Conservation (phyloP, 2,329 filamentous ascomycete genomes). For the Colletotrichum aenigma region DNA sequence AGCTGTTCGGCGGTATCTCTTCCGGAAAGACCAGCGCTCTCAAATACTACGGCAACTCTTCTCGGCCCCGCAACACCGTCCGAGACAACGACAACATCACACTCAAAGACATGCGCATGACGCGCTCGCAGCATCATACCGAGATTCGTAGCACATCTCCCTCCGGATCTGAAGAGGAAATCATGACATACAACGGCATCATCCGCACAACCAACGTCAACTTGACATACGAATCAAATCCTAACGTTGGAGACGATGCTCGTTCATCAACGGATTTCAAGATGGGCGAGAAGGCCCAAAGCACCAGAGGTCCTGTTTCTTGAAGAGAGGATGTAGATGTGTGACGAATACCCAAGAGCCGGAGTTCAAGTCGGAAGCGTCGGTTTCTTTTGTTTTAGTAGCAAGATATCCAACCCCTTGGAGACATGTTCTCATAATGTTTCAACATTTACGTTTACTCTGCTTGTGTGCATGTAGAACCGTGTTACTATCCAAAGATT, state of each 20-base stretch:
- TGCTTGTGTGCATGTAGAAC: neutral
- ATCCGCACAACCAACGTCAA: slow-evolving; percentile 37
- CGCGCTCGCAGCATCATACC: slow-evolving; percentile 28
- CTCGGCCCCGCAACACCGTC: neutral
- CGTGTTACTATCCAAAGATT: rapidly evolving
- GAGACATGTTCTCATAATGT: neutral
- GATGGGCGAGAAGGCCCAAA: neutral
- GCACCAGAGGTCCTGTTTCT: neutral
- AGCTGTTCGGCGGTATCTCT: slow-evolving; percentile 28
- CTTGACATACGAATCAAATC: neutral
- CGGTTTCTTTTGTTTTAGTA: neutral
- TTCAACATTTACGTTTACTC: neutral
- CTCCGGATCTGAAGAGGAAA: slow-evolving; percentile 39
- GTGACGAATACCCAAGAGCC: neutral
- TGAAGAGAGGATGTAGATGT: neutral
- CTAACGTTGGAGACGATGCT: neutral
- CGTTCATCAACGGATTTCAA: neutral
- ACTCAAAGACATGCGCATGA: slow-evolving; percentile 29
- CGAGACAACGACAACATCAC: slow-evolving; percentile 9
- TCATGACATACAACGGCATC: slow-evolving; percentile 43
- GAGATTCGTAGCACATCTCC: slow-evolving; percentile 37
- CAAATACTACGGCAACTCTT: slow-evolving; percentile 3
- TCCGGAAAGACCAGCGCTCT: neutral
- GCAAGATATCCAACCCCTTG: neutral
- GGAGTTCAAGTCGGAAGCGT: neutral